Evolutionary conservation across 345 rosid species (phyloP).

Genomic region (Mangifera indica): DNA sequence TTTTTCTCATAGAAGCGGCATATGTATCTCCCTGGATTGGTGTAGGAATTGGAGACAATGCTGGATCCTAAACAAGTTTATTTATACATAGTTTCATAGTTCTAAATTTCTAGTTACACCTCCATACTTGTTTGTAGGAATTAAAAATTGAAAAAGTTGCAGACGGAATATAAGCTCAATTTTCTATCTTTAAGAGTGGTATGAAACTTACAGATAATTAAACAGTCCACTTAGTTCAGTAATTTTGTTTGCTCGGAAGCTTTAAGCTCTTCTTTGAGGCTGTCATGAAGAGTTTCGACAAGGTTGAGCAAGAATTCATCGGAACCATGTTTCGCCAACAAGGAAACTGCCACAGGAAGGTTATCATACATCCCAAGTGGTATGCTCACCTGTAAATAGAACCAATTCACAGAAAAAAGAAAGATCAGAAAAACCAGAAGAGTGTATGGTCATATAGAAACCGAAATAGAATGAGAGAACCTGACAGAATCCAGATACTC

Average conservation of each 20-base stretch:
- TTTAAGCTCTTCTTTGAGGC: slow-evolving; percentile 35
- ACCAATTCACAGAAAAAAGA: not conserved
- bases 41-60: not conserved
- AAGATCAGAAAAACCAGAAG: not conserved
- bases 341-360: slow-evolving; percentile 64
- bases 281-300: slow-evolving; percentile 48
- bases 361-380: slow-evolving; percentile 57
- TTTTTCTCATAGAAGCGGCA: not conserved
- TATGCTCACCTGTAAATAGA: slow-evolving; percentile 56
- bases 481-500: slow-evolving; percentile 92
- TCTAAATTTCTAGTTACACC: not conserved
- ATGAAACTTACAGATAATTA: too few species aligned
- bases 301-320: slow-evolving; percentile 69
- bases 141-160: too few species aligned
- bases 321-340: slow-evolving; percentile 70
- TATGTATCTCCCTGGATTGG: too few species aligned
- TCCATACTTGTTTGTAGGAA: too few species aligned
- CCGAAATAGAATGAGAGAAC: slow-evolving; percentile 21
- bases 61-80: not conserved
- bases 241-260: not conserved
- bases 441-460: not conserved
- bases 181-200: too few species aligned
- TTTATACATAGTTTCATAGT: not conserved
- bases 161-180: too few species aligned
- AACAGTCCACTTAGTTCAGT: too few species aligned